Evolutionary conservation across 805 yeast genomes (phyloP), one percentile per base, ranked within the genome.

Genomic region (Cyberlindnera galapagoensis): DNA sequence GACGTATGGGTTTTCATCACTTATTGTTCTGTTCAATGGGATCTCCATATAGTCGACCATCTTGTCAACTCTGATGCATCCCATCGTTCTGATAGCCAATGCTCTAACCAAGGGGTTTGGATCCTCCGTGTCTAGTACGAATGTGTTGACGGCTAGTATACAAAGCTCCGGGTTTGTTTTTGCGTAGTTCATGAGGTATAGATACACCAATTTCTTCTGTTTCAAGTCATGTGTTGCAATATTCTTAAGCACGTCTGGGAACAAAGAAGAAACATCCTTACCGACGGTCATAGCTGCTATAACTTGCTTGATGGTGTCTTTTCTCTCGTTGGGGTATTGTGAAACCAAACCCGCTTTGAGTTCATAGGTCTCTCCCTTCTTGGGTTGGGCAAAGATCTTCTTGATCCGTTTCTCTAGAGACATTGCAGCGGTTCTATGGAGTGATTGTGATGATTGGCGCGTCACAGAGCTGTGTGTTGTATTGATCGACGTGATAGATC

Each of bases 221-320:
- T 92, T 96, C 40, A 92, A 65, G 58, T 92, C 99, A 51, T 83
- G 90, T 2, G 98, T 92, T 34, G 98, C 97, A 46, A 92, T 82
- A 60, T 92, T 92, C 62, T 92, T 94, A 56, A 92, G 66, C 18
- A 92, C 94, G 57, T 92, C 97, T 2, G 99, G 98, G 49, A 92
- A 92, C 34, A 92, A 65, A 2, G 94, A 76, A 13, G 95, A 83
- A 16, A 92, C 97, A 57, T 92, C 98, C 54, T 92, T 92, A 9
- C 97, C 97, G 19, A 87, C 74, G 0, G 98, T 92, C 99, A 92
- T 92, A 38, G 96, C 97, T 36, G 92, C 94, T 52, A 92, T 92
- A 14, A 94, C 95, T 38, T 95, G 73, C 60, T 90, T 95, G 46
- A 92, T 92, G 12, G 98, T 94, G 57, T 92, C 98, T 56, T 92